Base-by-base conservation (phyloP, 257 asterid genomes). In the Solanum clarkiae region DNA sequence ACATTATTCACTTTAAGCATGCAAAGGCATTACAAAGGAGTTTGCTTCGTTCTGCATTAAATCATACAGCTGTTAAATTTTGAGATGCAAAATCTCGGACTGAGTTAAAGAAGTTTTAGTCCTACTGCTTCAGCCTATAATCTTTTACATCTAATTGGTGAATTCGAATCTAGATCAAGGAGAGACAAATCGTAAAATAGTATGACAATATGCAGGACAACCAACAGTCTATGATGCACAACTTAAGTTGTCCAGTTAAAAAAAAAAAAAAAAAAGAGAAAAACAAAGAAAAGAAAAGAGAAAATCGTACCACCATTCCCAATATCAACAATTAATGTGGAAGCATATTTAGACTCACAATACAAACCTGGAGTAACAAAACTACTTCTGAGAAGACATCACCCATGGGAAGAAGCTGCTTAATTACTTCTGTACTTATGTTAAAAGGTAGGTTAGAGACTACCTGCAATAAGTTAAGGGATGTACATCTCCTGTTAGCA, bases 371-470 rank as follows among this genome's bases (percentile, higher is more conserved):
- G 83, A 97, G 97, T 85, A 97, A 88, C 74, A 97, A 97, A 88
- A 94, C 91, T 83, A 93, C 92, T 89, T 92, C 96, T 4, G 98
- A 92, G 93, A 97, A 94, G 80, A 95, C 88, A 89, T 97, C 99
- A 72, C 98, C 99, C 99, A 97, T 95, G 44, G 99, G 99, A 91
- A 97, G 98, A 81, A 95, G 98, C 85, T 89, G 97, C 86, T 94
- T 96, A 80, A 96, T 93, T 83, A 95, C 96, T 81, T 93, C 97
- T 8, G 97, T 94, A 82, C 96, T 95, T 88, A 95, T 96, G 93
- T 96, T 96, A 91, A 96, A 96, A 56, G 99, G 99, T 87, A 96
- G 89, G 84, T 96, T 96, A 6, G 99, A 94, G 12, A 95, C 98
- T 84, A 97, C 99, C 99, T 95, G 95, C 65, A 63, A 84, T 29